Base-by-base conservation (phyloP, 1,284 basidiomycete species). In the Malassezia equina region DNA sequence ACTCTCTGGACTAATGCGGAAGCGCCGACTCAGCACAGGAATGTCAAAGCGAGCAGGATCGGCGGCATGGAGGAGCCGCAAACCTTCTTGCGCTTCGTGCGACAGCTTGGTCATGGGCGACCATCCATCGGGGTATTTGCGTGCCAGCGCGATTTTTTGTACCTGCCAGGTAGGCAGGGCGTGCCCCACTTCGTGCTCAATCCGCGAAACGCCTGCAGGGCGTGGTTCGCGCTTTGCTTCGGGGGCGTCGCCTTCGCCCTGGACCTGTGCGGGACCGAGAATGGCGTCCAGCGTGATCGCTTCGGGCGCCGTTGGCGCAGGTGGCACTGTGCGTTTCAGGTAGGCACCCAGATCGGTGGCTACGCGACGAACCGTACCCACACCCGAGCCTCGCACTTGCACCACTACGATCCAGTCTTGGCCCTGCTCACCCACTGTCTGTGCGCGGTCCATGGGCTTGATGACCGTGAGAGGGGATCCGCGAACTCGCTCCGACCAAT, bases 351-450 rank as follows among this genome's bases (percentile, higher is more conserved):
- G 50, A 24, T 69, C 66, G 23, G 58, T 33, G 0, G 66, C 65
- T 6, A 69, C 66, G 24, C 61, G 55, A 23, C 60, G 59, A 15
- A 69, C 66, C 33, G 58, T 61, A 15, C 66, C 66, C 17, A 63
- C 60, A 31, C 61, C 58, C 13, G 57, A 51, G 54, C 61, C 61
- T 41, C 60, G 60, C 39, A 71, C 69, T 43, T 71, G 62, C 23
- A 71, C 66, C 8, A 72, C 54, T 4, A 71, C 55, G 41, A 72
- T 69, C 68, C 69, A 72, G 47, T 71, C 69, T 13, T 59, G 61
- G 33, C 50, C 57, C 1, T 55, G 24, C 3, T 44, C 45, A 8
- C 27, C 49, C 23, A 57, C 49, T 27, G 23, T 31, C 12, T 41
- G 44, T 42, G 24, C 58, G 44, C 28, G 54, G 57, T 7, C 52